phyloP scores from a whole-genome alignment of 495 filamentous ascomycete genomes.

The Daldinia bambusicola region DNA sequence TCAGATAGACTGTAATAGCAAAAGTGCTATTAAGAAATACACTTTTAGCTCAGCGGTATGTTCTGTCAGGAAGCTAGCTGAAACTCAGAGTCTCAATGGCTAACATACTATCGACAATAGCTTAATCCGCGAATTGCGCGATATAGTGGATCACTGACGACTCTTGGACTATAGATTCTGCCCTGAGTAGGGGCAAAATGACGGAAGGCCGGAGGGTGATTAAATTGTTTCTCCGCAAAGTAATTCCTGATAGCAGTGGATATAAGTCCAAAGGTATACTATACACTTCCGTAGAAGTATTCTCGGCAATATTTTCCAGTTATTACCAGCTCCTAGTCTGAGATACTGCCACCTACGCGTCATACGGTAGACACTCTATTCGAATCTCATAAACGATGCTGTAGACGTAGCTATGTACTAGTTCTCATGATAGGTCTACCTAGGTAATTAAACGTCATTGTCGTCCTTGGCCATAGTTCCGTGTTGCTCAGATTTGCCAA shows the following conservation, averaged over 20 bases:
- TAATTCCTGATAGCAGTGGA: background rate
- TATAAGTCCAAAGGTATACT: background rate
- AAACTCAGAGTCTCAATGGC: no score
- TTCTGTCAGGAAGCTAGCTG: no score
- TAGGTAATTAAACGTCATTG: slow-evolving; percentile 15
- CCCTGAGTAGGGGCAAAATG: background rate
- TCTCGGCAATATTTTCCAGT: background rate
- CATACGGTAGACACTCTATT: background rate
- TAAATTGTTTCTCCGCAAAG: background rate
- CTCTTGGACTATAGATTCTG: background rate
- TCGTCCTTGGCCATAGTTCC: slow-evolving; percentile 8
- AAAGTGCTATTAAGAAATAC: no score
- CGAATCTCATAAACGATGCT: background rate
- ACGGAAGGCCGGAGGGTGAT: background rate
- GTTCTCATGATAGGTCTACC: background rate
- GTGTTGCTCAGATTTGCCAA: slow-evolving; percentile 11
- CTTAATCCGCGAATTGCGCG: background rate
- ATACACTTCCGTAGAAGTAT: background rate
- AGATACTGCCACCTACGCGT: background rate
- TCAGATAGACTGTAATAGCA: no score
- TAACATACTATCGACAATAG: no score
- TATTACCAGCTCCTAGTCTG: background rate
- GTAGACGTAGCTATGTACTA: background rate
- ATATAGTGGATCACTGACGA: slow-evolving; percentile 1
- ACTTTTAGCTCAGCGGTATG: no score